Evolutionary conservation across 129 eudicot species (phyloP).

Genomic region (Erigeron canadensis): DNA sequence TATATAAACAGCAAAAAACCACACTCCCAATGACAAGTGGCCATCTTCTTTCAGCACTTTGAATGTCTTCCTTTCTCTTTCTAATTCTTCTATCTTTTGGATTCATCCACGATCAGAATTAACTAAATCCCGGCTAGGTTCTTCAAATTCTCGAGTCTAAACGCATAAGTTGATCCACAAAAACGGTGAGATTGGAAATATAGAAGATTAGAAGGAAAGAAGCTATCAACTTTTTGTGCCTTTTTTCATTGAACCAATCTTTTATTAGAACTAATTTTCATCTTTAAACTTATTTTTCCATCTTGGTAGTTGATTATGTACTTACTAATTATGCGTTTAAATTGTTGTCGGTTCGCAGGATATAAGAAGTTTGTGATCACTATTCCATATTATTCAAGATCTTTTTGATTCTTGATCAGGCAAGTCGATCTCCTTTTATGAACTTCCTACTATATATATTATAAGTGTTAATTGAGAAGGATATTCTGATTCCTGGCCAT

Average conservation of each 20-base stretch:
- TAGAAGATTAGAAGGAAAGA: not conserved
- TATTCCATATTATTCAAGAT: constrained; percentile 29
- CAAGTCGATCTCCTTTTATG: constrained; percentile 24
- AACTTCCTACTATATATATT: constrained; percentile 27
- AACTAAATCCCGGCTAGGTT: constrained; percentile 3
- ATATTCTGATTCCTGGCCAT: constrained; percentile 38
- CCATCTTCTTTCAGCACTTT: constrained; percentile 37
- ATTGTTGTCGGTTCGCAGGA: constrained; percentile 6
- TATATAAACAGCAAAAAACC: constrained; percentile 24
- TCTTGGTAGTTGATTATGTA: constrained; percentile 20
- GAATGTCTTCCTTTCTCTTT: constrained; percentile 68
- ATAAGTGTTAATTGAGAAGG: not conserved
- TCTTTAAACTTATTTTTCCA: constrained; percentile 15
- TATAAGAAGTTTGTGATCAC: constrained; percentile 13
- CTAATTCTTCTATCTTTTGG: constrained; percentile 63
- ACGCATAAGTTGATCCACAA: constrained; percentile 9
- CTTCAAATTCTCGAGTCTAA: constrained; percentile 14
- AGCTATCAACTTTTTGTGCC: not conserved
- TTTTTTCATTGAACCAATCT: not conserved
- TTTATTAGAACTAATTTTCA: not conserved
- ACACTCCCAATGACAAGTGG: constrained; percentile 36
- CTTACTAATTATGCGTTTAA: not conserved
- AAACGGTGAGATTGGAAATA: constrained; percentile 12
- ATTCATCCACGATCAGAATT: constrained; percentile 56
- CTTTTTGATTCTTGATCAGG: constrained; percentile 47